phyloP scores from a whole-genome alignment of 768 basidiomycete species.

The Tricholomella constricta region DNA sequence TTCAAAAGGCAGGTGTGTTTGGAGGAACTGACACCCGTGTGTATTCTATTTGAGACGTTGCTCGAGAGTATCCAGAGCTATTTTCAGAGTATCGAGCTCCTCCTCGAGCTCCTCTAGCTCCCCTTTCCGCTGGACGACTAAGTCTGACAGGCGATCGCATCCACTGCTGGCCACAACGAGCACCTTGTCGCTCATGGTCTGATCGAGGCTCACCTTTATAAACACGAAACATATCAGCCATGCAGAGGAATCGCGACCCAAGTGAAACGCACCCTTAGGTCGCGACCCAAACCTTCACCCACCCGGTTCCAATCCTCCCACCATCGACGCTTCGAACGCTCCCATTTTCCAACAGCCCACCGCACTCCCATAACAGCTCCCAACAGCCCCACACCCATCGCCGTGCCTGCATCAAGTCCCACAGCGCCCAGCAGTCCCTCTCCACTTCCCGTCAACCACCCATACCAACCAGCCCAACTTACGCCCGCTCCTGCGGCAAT shows the following conservation, averaged over 20 bases:
- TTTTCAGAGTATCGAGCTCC: constrained; percentile 43
- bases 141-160: constrained; percentile 44
- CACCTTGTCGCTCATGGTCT: constrained; percentile 54
- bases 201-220: constrained; percentile 46
- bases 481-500: constrained; percentile 50
- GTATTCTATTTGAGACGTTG: constrained; percentile 4
- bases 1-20: no score
- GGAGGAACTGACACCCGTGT: no score
- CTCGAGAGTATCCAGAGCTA: constrained; percentile 30
- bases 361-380: constrained; percentile 50
- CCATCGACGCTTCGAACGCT: constrained; percentile 66
- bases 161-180: constrained; percentile 52
- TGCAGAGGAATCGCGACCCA: not conserved
- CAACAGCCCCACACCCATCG: constrained; percentile 60
- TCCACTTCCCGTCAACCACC: constrained; percentile 45
- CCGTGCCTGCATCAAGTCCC: constrained; percentile 56
- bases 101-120: constrained; percentile 47
- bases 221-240: constrained; percentile 7
- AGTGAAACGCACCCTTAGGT: constrained; percentile 54
- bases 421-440: constrained; percentile 39
- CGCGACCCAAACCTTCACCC: constrained; percentile 61
- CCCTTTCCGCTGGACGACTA: constrained; percentile 41
- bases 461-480: constrained; percentile 64
- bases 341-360: constrained; percentile 70
- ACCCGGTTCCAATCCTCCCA: constrained; percentile 67